These are phyloP conservation scores for Huntiella omanensis DNA, from an alignment of 2,329 filamentous ascomycete species.

Conservation along the genomic window DNA sequence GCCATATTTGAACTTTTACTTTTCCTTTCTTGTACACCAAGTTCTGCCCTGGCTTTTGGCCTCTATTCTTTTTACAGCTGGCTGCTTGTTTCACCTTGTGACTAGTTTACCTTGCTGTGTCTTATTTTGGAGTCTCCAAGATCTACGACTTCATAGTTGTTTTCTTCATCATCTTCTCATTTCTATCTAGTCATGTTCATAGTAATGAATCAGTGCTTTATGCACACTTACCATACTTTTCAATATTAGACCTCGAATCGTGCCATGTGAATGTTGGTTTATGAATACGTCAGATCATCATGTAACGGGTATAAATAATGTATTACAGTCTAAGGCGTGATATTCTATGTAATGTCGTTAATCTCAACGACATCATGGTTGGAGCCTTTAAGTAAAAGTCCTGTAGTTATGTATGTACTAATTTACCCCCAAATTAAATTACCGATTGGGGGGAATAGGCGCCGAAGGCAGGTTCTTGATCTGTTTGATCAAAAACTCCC, in stretches of 20 bases:
- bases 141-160: no score
- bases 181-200: no score
- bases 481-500: slow-evolving; percentile 90
- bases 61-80: background rate
- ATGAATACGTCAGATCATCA: no score
- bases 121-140: no score
- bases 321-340: background rate
- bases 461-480: slow-evolving; percentile 51
- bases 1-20: background rate
- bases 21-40: background rate
- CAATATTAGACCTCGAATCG: no score
- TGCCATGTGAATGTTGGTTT: no score
- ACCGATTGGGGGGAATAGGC: slow-evolving; percentile 34
- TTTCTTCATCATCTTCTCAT: no score
- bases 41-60: background rate
- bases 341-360: background rate
- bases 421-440: slow-evolving; percentile 5
- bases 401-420: background rate
- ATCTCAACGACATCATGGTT: no score
- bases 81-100: background rate
- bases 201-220: no score
- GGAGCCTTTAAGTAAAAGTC: background rate
- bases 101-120: no score
- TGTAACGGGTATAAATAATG: background rate
- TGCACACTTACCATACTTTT: no score